phyloP scores from a whole-genome alignment of 129 eudicot genomes.

The Scalesia atractyloides region DNA sequence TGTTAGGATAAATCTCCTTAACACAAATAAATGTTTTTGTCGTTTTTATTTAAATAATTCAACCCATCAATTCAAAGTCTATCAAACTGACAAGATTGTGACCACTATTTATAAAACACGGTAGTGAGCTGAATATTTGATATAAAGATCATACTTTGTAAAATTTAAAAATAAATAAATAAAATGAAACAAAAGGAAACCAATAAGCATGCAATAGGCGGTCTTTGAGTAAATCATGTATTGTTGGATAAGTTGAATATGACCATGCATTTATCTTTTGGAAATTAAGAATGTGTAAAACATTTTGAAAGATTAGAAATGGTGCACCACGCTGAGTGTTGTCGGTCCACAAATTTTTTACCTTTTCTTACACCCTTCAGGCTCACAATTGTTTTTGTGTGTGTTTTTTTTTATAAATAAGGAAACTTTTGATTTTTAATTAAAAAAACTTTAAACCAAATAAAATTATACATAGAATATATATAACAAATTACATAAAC shows the following conservation, averaged over 20 bases:
- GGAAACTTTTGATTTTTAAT: no score
- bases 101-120: background rate
- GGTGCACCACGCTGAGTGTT: background rate
- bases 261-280: background rate
- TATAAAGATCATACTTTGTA: background rate
- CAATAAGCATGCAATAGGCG: background rate
- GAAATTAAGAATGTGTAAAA: background rate
- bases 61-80: no score
- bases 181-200: background rate
- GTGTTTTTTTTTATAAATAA: no score
- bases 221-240: background rate
- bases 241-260: conserved; percentile 10
- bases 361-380: background rate
- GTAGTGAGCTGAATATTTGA: background rate
- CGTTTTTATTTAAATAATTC: no score
- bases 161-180: no score
- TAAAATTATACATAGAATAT: no score
- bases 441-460: no score
- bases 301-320: background rate
- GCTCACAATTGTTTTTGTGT: background rate
- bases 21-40: no score
- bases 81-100: no score
- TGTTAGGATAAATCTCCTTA: no score
- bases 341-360: background rate
- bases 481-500: no score